These are phyloP conservation scores for Hemisphaericaspora xylofermentans DNA, from an alignment of 1,139 yeast species.

Conservation along the genomic window DNA sequence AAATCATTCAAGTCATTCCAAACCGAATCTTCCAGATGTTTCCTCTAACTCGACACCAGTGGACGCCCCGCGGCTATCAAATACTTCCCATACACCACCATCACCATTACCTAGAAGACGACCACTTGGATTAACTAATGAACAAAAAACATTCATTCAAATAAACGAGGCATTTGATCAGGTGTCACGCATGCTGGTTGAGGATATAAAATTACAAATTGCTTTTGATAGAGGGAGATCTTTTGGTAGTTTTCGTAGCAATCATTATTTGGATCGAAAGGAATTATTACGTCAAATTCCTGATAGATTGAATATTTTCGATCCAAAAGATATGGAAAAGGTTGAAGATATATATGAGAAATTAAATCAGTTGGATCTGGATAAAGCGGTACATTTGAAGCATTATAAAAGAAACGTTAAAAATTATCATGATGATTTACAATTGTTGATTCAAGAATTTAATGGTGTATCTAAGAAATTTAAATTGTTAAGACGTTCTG, in stretches of 20 bases:
- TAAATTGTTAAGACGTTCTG: constrained; percentile 15
- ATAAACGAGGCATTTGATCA: constrained; percentile 24
- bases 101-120: background rate
- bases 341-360: constrained; percentile 33
- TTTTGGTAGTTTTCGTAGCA: constrained; percentile 34
- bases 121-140: constrained; percentile 1
- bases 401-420: constrained; percentile 34
- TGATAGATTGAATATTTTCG: constrained; percentile 36
- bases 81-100: background rate
- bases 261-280: constrained; percentile 39
- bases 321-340: constrained; percentile 27
- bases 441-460: constrained; percentile 33
- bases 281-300: constrained; percentile 36
- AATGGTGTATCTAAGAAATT: constrained; percentile 40
- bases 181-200: constrained; percentile 39
- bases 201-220: constrained; percentile 38
- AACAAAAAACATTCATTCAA: constrained; percentile 2
- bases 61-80: background rate
- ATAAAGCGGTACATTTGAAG: constrained; percentile 39
- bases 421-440: constrained; percentile 35
- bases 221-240: constrained; percentile 39
- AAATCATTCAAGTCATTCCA: background rate
- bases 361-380: constrained; percentile 36
- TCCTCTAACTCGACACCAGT: background rate
- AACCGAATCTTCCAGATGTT: background rate